These are phyloP conservation scores for Saccharum officinarum DNA, from an alignment of 176 grass and related monocot genomes.

Conservation along the genomic window DNA sequence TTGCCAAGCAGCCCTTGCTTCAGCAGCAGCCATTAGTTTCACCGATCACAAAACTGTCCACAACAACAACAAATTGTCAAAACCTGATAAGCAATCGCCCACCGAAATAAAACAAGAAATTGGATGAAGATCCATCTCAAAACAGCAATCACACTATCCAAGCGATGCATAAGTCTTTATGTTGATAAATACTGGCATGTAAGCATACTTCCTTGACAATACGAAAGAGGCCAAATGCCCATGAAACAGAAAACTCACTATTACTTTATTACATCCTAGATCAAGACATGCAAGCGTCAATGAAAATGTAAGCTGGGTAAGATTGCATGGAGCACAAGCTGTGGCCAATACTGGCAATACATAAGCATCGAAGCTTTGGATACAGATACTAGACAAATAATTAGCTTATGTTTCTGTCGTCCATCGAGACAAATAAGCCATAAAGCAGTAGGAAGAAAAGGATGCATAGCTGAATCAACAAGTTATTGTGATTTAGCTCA, in stretches of 20 bases:
- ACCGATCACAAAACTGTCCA: slow-evolving; percentile 16
- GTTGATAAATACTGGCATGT: background rate
- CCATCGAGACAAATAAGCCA: background rate
- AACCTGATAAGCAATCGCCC: background rate
- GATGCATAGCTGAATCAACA: background rate
- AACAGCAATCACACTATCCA: slow-evolving; percentile 1
- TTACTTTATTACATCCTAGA: background rate
- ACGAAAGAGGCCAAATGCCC: background rate
- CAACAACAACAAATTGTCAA: background rate
- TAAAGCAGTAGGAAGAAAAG: background rate
- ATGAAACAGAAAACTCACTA: background rate
- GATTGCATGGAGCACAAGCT: background rate
- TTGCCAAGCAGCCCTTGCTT: slow-evolving; percentile 93
- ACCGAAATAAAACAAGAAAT: background rate
- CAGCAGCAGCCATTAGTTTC: slow-evolving; percentile 80
- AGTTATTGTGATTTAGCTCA: background rate
- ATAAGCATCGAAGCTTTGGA: background rate
- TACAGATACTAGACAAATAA: background rate
- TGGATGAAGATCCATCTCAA: background rate
- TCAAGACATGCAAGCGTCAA: background rate
- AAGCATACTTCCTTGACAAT: background rate
- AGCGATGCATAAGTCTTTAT: background rate
- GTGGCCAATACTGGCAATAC: background rate
- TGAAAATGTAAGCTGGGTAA: background rate
- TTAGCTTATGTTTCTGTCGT: background rate